Percentiles rank a stretch among this genome's conserved stretches.
phyloP scores from a whole-genome alignment of 2,329 filamentous ascomycete genomes.

The Trichoderma breve region DNA sequence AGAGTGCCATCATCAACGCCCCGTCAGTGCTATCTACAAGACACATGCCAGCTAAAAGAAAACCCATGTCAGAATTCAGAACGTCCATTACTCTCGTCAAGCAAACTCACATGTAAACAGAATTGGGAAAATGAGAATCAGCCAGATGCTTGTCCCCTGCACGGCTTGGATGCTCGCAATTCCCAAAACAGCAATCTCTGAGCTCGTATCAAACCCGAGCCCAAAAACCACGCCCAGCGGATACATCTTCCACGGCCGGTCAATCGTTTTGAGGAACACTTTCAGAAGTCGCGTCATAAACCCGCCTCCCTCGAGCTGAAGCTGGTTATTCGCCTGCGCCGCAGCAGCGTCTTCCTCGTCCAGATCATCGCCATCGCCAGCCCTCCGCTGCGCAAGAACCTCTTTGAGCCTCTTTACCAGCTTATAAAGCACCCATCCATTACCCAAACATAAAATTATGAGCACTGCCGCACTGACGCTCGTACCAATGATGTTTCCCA shows the following conservation, averaged over 20 bases:
- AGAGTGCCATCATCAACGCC: constrained; percentile 91
- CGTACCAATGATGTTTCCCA: constrained; percentile 88
- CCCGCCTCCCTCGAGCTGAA: constrained; percentile 74
- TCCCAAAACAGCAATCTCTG: constrained; percentile 86
- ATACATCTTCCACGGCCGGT: constrained; percentile 92
- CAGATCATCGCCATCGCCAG: constrained; percentile 31
- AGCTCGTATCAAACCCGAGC: constrained; percentile 91
- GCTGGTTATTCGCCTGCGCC: constrained; percentile 43
- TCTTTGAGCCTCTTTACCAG: constrained; percentile 66
- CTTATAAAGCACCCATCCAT: constrained; percentile 80
- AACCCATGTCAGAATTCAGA: not conserved
- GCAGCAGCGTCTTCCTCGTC: constrained; percentile 30
- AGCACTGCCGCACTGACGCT: constrained; percentile 82
- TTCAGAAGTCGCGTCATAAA: constrained; percentile 71
- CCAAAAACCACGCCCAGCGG: constrained; percentile 86
- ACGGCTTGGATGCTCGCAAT: constrained; percentile 86
- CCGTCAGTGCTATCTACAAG: constrained; percentile 89
- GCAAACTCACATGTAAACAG: constrained; percentile 71
- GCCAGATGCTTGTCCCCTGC: constrained; percentile 84
- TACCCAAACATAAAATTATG: constrained; percentile 77
- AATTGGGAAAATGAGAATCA: constrained; percentile 87
- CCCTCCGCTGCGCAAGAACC: constrained; percentile 47
- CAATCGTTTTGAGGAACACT: constrained; percentile 70
- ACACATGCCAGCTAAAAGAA: constrained; percentile 78
- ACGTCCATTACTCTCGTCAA: not conserved